phyloP scores from a whole-genome alignment of 441 rosid genomes.

The Syzygium malaccense region DNA sequence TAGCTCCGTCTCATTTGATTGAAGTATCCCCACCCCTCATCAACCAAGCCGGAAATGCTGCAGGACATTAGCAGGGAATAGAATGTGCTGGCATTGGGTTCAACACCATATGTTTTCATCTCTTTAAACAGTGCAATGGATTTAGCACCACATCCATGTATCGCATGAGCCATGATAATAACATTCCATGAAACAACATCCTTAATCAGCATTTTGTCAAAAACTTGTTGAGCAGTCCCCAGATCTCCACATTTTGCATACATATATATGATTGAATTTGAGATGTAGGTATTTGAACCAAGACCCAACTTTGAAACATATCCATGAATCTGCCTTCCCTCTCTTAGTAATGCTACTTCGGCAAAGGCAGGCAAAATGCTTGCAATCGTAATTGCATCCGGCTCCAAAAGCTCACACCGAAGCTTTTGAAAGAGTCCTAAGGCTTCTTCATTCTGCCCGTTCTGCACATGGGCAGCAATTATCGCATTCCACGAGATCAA shows the following conservation, averaged over 20 bases:
- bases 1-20: conserved; percentile 39
- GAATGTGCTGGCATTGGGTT: conserved; percentile 52
- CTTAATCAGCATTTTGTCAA: conserved; percentile 31
- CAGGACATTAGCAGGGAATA: conserved; percentile 47
- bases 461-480: conserved; percentile 53
- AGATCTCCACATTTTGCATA: conserved; percentile 71
- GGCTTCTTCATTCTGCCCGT: conserved; percentile 36
- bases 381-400: conserved; percentile 51
- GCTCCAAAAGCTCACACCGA: conserved; percentile 24
- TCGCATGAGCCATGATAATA: conserved; percentile 64
- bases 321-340: conserved; percentile 52
- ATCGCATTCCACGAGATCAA: conserved; percentile 64
- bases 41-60: conserved; percentile 47
- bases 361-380: conserved; percentile 68
- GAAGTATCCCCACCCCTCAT: conserved; percentile 48
- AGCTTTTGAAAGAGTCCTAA: conserved; percentile 39
- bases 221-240: conserved; percentile 39
- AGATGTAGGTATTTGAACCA: conserved; percentile 29
- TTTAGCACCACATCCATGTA: conserved; percentile 50
- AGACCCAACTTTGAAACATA: conserved; percentile 30
- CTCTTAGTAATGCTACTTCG: conserved; percentile 41
- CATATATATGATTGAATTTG: conserved; percentile 55
- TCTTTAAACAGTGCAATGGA: conserved; percentile 34
- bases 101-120: conserved; percentile 29
- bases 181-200: conserved; percentile 73